Evolutionary conservation across 78 protist genomes (phyloP).

Genomic region (Blattamonas nauphoetae): DNA sequence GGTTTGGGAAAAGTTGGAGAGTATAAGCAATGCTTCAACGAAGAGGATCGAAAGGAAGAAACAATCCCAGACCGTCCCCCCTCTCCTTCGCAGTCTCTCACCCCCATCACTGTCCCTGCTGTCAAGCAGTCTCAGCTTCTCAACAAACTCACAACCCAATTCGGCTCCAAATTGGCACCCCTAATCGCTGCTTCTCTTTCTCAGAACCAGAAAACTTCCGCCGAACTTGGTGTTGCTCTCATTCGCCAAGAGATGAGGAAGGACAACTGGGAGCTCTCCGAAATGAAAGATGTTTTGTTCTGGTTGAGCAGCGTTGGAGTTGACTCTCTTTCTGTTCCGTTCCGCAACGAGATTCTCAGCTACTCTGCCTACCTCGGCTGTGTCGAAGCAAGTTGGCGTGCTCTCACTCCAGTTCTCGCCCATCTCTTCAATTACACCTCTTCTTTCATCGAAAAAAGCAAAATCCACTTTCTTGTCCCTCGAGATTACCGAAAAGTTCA

Average conservation of each 20-base stretch:
- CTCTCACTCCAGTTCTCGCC: not conserved
- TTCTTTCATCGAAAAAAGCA: not conserved
- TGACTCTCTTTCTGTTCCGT: not conserved
- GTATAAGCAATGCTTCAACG: not conserved
- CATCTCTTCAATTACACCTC: slow-evolving; percentile 4
- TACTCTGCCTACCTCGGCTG: slow-evolving; percentile 5
- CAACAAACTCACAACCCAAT: not conserved
- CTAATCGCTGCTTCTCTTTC: not conserved
- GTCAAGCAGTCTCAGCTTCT: not conserved
- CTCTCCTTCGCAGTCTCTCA: not conserved
- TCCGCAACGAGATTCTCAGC: not conserved
- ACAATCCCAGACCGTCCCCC: not conserved
- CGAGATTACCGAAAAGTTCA: not conserved
- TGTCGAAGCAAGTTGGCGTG: not conserved
- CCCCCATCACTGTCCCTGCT: not conserved
- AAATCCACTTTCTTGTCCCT: not conserved
- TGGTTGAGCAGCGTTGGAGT: not conserved
- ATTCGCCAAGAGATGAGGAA: not conserved
- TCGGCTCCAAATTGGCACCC: not conserved
- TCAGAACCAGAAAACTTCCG: not conserved
- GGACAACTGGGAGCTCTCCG: not conserved
- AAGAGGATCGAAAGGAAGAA: too few relatives aligned
- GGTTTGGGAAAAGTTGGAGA: not conserved
- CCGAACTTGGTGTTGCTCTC: not conserved
- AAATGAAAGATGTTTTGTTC: not conserved